Evolutionary conservation across 768 basidiomycete species (phyloP).

Genomic region (Suillus tomentosus): DNA sequence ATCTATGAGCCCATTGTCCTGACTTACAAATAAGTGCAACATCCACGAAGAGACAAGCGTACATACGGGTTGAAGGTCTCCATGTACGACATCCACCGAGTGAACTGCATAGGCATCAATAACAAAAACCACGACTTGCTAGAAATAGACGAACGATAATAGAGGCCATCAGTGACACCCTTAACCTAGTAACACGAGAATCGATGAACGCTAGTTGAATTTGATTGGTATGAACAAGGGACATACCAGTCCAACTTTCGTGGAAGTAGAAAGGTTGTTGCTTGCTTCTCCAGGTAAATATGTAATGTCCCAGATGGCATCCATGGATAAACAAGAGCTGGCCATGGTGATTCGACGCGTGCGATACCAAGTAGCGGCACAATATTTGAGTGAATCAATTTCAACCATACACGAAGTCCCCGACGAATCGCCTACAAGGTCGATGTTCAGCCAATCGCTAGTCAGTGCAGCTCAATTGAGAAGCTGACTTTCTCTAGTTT

Average conservation of each 20-base stretch:
- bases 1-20: conserved; percentile 24
- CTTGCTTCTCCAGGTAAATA: not conserved
- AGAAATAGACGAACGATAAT: conserved; percentile 14
- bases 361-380: conserved; percentile 22
- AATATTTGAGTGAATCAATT: conserved; percentile 21
- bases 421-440: conserved; percentile 19
- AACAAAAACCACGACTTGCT: not conserved
- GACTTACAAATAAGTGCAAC: not conserved
- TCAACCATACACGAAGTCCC: conserved; percentile 25
- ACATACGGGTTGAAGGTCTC: conserved; percentile 19
- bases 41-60: not conserved
- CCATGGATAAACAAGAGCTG: conserved; percentile 7
- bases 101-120: conserved; percentile 16
- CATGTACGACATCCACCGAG: conserved; percentile 18
- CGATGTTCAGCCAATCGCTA: not conserved
- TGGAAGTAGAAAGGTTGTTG: not conserved
- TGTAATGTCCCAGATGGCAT: conserved; percentile 6
- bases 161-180: conserved; percentile 18
- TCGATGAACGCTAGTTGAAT: not conserved
- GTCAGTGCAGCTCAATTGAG: not conserved
- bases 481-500: not conserved
- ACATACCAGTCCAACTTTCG: not conserved
- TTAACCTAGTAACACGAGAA: conserved; percentile 8
- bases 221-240: too few species aligned
- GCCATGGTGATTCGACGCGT: not conserved